Evolutionary conservation across 768 basidiomycete genomes (phyloP).

Genomic region (Leucogyrophana mollusca): DNA sequence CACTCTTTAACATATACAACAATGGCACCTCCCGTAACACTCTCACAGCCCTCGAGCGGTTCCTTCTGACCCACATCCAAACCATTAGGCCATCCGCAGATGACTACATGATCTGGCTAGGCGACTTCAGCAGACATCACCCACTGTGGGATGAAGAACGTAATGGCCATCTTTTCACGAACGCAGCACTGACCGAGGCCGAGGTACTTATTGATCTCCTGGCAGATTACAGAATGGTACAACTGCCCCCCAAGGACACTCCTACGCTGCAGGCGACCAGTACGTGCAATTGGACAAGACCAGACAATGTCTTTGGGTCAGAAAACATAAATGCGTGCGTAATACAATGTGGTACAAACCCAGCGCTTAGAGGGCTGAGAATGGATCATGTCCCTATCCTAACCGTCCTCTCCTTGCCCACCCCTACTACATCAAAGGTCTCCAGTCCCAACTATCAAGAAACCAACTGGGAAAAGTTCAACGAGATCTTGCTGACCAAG

Average conservation of each 20-base stretch:
- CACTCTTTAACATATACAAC: conserved; percentile 8
- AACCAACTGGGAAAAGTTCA: background rate
- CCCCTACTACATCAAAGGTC: background rate
- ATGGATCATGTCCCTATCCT: conserved; percentile 2
- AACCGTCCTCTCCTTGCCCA: background rate
- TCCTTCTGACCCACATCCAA: background rate
- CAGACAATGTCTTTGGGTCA: conserved; percentile 11
- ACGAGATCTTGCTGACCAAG: background rate
- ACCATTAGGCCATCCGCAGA: background rate
- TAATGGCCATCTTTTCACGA: conserved; percentile 15
- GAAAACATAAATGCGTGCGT: background rate
- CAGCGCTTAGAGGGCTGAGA: background rate
- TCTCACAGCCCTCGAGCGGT: background rate
- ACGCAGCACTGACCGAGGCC: background rate
- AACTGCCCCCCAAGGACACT: conserved; percentile 3
- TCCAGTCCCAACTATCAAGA: background rate
- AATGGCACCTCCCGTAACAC: background rate
- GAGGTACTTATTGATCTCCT: conserved; percentile 6
- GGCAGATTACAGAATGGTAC: conserved; percentile 6
- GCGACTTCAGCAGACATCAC: conserved; percentile 26
- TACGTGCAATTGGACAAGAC: conserved; percentile 7
- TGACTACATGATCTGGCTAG: conserved; percentile 19
- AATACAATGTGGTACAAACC: background rate
- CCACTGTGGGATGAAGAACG: conserved; percentile 19
- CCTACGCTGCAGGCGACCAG: conserved; percentile 1